Evolutionary conservation across 192 early-diverging fungal genomes (phyloP).

Genomic region (Coemansia sp.): DNA sequence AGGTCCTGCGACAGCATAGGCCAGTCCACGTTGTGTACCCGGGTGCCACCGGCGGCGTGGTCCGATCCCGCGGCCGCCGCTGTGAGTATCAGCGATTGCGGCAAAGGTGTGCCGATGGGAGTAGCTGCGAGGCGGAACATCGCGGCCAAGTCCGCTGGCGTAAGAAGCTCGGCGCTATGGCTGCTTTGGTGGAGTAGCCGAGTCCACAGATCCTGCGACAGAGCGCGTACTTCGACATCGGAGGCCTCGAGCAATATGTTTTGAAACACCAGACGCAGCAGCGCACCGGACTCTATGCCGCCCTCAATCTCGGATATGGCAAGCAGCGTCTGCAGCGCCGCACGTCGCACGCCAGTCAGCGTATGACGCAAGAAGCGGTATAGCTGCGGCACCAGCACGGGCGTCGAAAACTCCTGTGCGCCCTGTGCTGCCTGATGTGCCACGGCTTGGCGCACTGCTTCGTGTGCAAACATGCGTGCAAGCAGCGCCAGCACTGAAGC

Average conservation of each 20-base stretch:
- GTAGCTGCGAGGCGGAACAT: constrained; percentile 77
- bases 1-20: constrained; percentile 93
- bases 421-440: constrained; percentile 5
- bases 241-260: constrained; percentile 90
- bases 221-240: constrained; percentile 23
- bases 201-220: constrained; percentile 60
- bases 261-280: constrained; percentile 79
- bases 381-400: constrained; percentile 76
- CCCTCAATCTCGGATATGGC: constrained; percentile 62
- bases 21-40: constrained; percentile 74
- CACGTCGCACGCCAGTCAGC: constrained; percentile 74
- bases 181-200: constrained; percentile 45
- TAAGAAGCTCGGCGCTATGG: constrained; percentile 22
- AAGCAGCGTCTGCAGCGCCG: constrained; percentile 74
- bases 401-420: constrained; percentile 18
- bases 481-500: constrained; percentile 90
- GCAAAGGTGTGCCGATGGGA: constrained; percentile 81
- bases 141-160: constrained; percentile 4
- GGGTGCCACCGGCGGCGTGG: constrained; percentile 35
- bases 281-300: not conserved
- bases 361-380: constrained; percentile 96
- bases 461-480: constrained; percentile 66
- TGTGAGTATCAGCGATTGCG: constrained; percentile 44
- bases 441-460: constrained; percentile 22
- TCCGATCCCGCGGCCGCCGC: not conserved